Evolutionary conservation across 768 basidiomycete genomes (phyloP).

Genomic region (Pilatotrama ljubarskyi): DNA sequence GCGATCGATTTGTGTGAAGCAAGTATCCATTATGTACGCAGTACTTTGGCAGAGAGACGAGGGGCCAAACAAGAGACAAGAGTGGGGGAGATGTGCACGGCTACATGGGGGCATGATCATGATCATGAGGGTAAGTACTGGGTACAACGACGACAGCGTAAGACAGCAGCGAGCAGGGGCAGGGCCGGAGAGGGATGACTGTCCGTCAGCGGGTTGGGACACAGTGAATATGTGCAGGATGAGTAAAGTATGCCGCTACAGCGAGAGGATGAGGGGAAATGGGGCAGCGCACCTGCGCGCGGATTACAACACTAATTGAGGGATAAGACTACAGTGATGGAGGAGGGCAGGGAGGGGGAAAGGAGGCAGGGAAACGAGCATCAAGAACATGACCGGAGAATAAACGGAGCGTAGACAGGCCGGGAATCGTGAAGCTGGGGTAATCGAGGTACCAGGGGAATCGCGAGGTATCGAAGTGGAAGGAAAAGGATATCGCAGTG

Average conservation of each 20-base stretch:
- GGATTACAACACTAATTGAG: conserved; percentile 22
- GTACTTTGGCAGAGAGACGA: conserved; percentile 3
- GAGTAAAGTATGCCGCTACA: conserved; percentile 21
- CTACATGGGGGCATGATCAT: conserved; percentile 22
- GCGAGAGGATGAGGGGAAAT: background rate
- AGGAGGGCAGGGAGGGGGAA: background rate
- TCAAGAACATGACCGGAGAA: background rate
- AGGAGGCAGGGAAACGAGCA: background rate
- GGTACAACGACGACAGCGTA: conserved; percentile 27
- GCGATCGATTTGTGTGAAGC: background rate
- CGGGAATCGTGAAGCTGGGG: background rate
- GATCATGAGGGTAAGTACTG: conserved; percentile 14
- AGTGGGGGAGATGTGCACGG: conserved; percentile 17
- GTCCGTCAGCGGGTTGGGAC: conserved; percentile 13
- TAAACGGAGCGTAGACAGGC: background rate
- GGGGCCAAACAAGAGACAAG: background rate
- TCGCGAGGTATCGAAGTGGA: conserved; percentile 12
- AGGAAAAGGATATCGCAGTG: conserved; percentile 12
- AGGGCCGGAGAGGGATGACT: conserved; percentile 4
- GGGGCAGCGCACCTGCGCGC: conserved; percentile 20
- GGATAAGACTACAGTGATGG: conserved; percentile 23
- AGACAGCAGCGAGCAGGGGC: conserved; percentile 22
- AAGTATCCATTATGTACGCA: conserved; percentile 20
- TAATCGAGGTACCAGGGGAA: background rate
- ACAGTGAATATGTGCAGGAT: background rate